Percentiles rank a stretch among this genome's conserved stretches.
These are phyloP conservation scores for Furcasterigmium sp. DNA, from an alignment of 2,329 filamentous ascomycete species.

Conservation along the genomic window DNA sequence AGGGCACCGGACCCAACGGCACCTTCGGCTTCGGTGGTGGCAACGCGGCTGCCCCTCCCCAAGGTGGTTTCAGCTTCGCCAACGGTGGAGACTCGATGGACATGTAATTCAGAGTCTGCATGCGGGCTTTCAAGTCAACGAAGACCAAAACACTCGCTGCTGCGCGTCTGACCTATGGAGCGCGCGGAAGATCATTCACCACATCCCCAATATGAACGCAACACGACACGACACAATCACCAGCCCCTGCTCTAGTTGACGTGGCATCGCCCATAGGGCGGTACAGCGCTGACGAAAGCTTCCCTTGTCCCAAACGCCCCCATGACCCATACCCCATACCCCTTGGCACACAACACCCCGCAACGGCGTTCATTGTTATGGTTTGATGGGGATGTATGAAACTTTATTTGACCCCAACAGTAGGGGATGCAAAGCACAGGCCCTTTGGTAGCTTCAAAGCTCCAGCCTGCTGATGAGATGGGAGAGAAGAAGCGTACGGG, in stretches of 20 bases:
- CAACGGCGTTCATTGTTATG: conserved; percentile 25
- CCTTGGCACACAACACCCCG: conserved; percentile 11
- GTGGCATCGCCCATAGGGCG: no score
- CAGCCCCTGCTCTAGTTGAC: conserved; percentile 5
- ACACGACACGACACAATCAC: background rate
- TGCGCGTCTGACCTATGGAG: no score
- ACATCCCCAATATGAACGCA: no score
- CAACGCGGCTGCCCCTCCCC: conserved; percentile 47
- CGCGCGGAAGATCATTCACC: no score
- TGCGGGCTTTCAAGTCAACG: no score
- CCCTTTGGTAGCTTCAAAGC: conserved; percentile 61
- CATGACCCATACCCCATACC: conserved; percentile 11
- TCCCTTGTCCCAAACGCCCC: no score
- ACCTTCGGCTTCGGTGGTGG: conserved; percentile 72
- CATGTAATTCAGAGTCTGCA: conserved; percentile 41
- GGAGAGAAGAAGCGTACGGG: conserved; percentile 7
- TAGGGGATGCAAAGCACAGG: conserved; percentile 30
- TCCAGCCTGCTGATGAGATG: conserved; percentile 44
- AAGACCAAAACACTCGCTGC: background rate
- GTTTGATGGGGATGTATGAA: conserved; percentile 28
- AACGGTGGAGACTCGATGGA: conserved; percentile 63
- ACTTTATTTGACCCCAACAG: background rate
- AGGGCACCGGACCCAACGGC: conserved; percentile 62
- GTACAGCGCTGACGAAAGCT: conserved; percentile 6
- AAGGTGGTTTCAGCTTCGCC: conserved; percentile 92